A percentile compares a stretch with the other conserved stretches of the same genome.
Evolutionary conservation across 306 rosid genomes (phyloP).

Genomic region (Cucumis melo): DNA sequence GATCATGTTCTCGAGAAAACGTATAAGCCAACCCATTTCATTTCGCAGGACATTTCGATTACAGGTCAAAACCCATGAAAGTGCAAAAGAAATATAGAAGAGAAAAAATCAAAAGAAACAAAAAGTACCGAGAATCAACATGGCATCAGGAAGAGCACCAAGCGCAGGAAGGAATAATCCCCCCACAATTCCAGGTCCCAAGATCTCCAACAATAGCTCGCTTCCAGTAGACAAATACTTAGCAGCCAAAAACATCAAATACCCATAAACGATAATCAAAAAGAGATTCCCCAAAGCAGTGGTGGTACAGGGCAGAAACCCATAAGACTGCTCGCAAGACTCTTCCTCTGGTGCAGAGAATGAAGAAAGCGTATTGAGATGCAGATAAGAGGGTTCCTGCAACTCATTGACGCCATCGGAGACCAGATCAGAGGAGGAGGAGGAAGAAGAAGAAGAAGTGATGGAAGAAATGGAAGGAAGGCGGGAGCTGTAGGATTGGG

Average conservation of each 20-base stretch:
- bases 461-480: neutral
- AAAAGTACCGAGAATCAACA: constrained; percentile 34
- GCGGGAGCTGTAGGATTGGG: constrained; percentile 26
- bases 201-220: constrained; percentile 75
- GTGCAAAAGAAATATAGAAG: neutral
- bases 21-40: neutral
- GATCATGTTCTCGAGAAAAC: neutral
- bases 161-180: constrained; percentile 78
- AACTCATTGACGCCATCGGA: constrained; percentile 38
- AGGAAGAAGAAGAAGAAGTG: neutral
- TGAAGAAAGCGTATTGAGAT: constrained; percentile 7
- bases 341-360: constrained; percentile 26
- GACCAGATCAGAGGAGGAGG: constrained; percentile 21
- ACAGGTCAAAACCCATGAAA: neutral
- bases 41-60: neutral
- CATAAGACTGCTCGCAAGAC: constrained; percentile 69
- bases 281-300: constrained; percentile 42
- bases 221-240: constrained; percentile 64
- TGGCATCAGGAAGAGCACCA: constrained; percentile 45
- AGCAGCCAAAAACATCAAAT: constrained; percentile 62
- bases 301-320: constrained; percentile 71
- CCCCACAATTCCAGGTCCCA: constrained; percentile 91
- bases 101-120: neutral
- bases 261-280: constrained; percentile 53
- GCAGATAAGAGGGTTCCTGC: neutral